A percentile compares a stretch with the other conserved stretches of the same genome.
These are phyloP conservation scores for Pseudocercospora cruenta DNA, from an alignment of 2,329 filamentous ascomycete genomes.

Conservation along the genomic window DNA sequence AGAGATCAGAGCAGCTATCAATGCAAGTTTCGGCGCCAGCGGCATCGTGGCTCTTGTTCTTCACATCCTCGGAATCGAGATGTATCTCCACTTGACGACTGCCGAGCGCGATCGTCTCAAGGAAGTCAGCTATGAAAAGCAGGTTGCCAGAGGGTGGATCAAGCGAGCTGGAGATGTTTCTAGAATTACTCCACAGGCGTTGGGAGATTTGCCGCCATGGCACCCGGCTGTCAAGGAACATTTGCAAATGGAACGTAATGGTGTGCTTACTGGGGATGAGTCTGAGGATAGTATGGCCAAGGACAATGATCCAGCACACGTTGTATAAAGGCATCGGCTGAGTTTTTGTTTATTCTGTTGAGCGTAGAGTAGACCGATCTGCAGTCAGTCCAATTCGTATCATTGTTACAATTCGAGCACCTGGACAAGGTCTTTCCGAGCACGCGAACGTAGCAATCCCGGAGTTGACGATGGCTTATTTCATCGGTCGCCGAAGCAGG, in stretches of 20 bases:
- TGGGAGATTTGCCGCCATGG: not conserved
- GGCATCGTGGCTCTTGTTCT: not conserved
- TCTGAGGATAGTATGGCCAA: not conserved
- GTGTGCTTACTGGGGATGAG: not conserved
- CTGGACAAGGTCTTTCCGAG: not conserved
- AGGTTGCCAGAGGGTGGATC: not conserved
- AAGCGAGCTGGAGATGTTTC: not conserved
- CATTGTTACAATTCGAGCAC: not conserved
- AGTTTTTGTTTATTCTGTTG: not conserved
- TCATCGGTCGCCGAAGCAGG: not conserved
- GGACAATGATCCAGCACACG: not conserved
- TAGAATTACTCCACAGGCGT: not conserved
- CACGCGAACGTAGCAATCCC: not conserved
- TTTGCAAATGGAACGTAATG: not conserved
- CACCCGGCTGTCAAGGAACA: not conserved
- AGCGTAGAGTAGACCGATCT: too few species aligned
- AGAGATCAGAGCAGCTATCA: not conserved
- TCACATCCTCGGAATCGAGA: conserved; percentile 1
- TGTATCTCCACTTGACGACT: not conserved
- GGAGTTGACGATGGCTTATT: not conserved
- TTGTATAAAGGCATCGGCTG: not conserved
- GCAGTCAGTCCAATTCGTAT: too few species aligned
- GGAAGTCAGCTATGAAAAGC: not conserved
- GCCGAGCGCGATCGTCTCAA: not conserved
- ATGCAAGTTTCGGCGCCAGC: not conserved